A percentile compares a stretch with the other conserved stretches of the same genome.
These are phyloP conservation scores for Hypomontagnella submonticulosa DNA, from an alignment of 495 filamentous ascomycete genomes.

Conservation along the genomic window DNA sequence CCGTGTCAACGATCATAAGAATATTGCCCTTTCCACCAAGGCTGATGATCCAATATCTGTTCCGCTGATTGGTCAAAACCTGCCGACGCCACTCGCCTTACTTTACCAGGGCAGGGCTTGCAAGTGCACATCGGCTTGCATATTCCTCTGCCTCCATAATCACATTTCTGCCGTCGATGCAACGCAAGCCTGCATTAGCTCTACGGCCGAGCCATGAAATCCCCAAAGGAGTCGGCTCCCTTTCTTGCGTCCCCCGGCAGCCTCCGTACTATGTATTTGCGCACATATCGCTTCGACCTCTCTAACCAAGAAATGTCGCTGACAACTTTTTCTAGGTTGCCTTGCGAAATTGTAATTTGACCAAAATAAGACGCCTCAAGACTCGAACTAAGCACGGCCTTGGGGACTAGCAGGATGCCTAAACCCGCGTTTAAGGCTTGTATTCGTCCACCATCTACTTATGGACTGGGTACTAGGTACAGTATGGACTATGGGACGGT, in stretches of 20 bases:
- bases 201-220: slow-evolving; percentile 24
- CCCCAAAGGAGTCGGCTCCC: neutral
- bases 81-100: slow-evolving; percentile 48
- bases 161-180: slow-evolving; percentile 42
- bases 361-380: slow-evolving; percentile 8
- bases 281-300: slow-evolving; percentile 19
- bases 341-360: slow-evolving; percentile 37
- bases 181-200: slow-evolving; percentile 44
- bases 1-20: slow-evolving; percentile 15
- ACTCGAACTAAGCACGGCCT: slow-evolving; percentile 15
- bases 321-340: slow-evolving; percentile 6
- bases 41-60: slow-evolving; percentile 26
- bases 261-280: neutral
- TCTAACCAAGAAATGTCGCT: slow-evolving; percentile 13
- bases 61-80: slow-evolving; percentile 44
- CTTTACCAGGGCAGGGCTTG: slow-evolving; percentile 48
- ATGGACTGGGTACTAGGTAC: too few species aligned
- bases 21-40: slow-evolving; percentile 21
- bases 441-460: neutral
- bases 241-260: slow-evolving; percentile 3
- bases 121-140: slow-evolving; percentile 43
- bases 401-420: slow-evolving; percentile 20
- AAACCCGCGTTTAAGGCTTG: slow-evolving; percentile 30
- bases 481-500: slow-evolving; percentile 15
- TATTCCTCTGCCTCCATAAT: slow-evolving; percentile 40